Percentiles rank a stretch among this genome's conserved stretches.
phyloP scores from a whole-genome alignment of 2,329 filamentous ascomycete species.

The Decorospora gaudefroyi region DNA sequence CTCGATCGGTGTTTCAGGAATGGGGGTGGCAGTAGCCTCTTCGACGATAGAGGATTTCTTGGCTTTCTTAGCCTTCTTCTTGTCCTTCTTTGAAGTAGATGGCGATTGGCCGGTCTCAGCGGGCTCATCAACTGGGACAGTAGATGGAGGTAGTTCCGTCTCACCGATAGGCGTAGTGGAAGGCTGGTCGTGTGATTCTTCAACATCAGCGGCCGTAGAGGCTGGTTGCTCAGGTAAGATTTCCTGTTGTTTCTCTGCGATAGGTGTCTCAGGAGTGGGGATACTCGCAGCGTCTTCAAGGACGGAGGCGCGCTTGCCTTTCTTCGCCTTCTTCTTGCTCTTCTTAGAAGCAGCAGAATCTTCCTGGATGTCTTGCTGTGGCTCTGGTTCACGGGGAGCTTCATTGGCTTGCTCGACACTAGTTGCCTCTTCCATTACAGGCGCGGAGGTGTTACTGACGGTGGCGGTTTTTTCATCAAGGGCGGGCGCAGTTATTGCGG shows the following conservation, averaged over 20 bases:
- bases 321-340: conserved; percentile 31
- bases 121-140: not conserved
- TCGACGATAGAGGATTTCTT: conserved; percentile 19
- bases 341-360: conserved; percentile 21
- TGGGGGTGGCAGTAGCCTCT: conserved; percentile 4
- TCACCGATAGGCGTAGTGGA: not conserved
- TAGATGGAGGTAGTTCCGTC: not conserved
- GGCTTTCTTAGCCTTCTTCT: conserved; percentile 48
- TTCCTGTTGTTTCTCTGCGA: too few relatives aligned
- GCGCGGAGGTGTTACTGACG: not conserved
- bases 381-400: not conserved
- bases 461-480: not conserved
- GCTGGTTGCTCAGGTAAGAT: not conserved
- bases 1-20: conserved; percentile 2
- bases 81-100: conserved; percentile 51
- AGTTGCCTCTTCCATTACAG: not conserved
- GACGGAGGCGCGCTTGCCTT: conserved; percentile 20
- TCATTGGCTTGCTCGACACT: not conserved
- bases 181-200: conserved; percentile 1
- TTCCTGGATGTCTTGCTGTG: conserved; percentile 8
- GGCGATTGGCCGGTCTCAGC: conserved; percentile 1
- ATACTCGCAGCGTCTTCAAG: conserved; percentile 16
- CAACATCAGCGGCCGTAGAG: not conserved
- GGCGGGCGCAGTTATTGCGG: not conserved
- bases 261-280: too few relatives aligned